Percentiles rank a stretch among this genome's conserved stretches.
These are phyloP conservation scores for Ceratocystiopsis brevicomis DNA, from an alignment of 2,329 filamentous ascomycete genomes.

Conservation along the genomic window DNA sequence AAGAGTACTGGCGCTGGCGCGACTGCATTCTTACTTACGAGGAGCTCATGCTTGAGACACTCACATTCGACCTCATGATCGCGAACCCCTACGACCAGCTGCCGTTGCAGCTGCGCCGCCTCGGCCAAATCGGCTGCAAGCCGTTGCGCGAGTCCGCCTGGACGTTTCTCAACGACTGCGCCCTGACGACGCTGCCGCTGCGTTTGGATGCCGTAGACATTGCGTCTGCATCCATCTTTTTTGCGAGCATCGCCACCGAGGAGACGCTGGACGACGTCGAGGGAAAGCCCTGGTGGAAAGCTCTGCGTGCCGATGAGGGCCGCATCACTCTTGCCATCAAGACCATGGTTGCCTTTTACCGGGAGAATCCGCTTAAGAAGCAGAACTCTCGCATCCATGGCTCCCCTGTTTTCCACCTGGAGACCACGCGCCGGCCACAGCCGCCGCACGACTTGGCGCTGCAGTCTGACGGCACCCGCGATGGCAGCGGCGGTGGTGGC, in stretches of 20 bases:
- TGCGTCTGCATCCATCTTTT: constrained; percentile 72
- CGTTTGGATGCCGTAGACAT: constrained; percentile 64
- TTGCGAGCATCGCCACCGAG: constrained; percentile 56
- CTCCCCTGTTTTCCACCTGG: constrained; percentile 36
- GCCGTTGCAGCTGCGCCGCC: constrained; percentile 47
- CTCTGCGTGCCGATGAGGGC: constrained; percentile 49
- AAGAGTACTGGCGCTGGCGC: constrained; percentile 96
- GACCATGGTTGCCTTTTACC: constrained; percentile 52
- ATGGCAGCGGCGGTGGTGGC: constrained; percentile 22
- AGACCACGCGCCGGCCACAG: constrained; percentile 33
- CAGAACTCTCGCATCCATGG: constrained; percentile 16
- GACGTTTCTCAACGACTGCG: constrained; percentile 86
- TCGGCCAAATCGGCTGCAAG: constrained; percentile 9
- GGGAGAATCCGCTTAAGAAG: constrained; percentile 42
- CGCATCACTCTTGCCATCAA: constrained; percentile 57
- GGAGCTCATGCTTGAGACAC: constrained; percentile 72
- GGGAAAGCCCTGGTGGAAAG: constrained; percentile 74
- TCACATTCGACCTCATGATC: constrained; percentile 87
- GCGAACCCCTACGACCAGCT: constrained; percentile 75
- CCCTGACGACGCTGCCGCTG: constrained; percentile 67
- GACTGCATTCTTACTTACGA: constrained; percentile 87
- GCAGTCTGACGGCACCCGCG: constrained; percentile 5
- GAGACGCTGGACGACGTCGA: constrained; percentile 59
- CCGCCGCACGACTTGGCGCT: constrained; percentile 15
- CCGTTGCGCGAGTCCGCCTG: constrained; percentile 26